A percentile compares a stretch with the other conserved stretches of the same genome.
These are phyloP conservation scores for Fusarium coffeatum DNA, from an alignment of 2,329 filamentous ascomycete genomes.

Conservation along the genomic window DNA sequence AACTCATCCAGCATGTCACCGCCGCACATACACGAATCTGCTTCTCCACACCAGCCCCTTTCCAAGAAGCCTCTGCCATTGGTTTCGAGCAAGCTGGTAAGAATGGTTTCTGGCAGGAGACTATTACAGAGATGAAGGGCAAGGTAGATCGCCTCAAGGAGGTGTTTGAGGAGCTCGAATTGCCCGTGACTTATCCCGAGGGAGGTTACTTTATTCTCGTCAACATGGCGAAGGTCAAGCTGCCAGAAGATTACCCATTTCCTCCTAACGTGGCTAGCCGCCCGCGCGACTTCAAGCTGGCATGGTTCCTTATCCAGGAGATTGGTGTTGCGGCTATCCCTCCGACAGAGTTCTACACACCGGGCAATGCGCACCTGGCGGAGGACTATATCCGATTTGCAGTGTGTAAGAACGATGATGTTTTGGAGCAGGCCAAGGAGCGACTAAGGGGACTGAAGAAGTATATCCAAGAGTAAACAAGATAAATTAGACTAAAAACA, in stretches of 20 bases:
- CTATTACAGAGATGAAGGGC: conserved; percentile 85
- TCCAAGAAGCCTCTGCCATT: conserved; percentile 94
- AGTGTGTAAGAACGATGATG: conserved; percentile 92
- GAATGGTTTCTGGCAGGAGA: conserved; percentile 87
- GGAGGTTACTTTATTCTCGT: conserved; percentile 98
- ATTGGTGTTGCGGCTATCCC: conserved; percentile 95
- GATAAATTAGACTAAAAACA: background rate
- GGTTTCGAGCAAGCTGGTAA: conserved; percentile 92
- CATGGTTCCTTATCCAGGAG: conserved; percentile 97
- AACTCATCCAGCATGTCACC: conserved; percentile 90
- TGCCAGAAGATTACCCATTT: conserved; percentile 88
- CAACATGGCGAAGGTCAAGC: conserved; percentile 87
- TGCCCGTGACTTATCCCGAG: conserved; percentile 91
- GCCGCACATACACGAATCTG: conserved; percentile 96
- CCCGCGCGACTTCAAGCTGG: conserved; percentile 92
- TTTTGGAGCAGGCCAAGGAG: conserved; percentile 83
- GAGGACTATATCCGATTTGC: conserved; percentile 96
- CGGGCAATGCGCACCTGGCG: conserved; percentile 82
- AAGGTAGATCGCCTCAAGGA: conserved; percentile 91
- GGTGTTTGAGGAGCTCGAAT: conserved; percentile 78
- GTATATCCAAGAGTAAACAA: conserved; percentile 63
- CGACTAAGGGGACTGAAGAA: conserved; percentile 77
- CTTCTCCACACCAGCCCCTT: conserved; percentile 90
- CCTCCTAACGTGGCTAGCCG: conserved; percentile 87
- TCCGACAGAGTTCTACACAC: conserved; percentile 96